These are phyloP conservation scores for Sporothrix humicola DNA, from an alignment of 2,329 filamentous ascomycete species.

Conservation along the genomic window DNA sequence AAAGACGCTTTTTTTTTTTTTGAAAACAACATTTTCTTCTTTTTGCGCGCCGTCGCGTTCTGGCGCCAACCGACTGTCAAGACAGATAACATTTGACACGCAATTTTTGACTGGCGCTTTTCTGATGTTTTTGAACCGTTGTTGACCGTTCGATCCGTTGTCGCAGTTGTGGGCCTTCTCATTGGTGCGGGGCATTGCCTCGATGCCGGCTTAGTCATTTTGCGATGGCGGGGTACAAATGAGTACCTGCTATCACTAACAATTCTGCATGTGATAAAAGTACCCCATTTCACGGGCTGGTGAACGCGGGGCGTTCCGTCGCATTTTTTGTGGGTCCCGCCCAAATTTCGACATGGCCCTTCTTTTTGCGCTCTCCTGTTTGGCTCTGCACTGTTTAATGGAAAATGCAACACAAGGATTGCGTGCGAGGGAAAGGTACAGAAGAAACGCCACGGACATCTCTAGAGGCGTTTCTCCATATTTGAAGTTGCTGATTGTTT, in stretches of 20 bases:
- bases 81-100: not conserved
- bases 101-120: not conserved
- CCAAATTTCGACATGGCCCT: not conserved
- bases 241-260: not conserved
- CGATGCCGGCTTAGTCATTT: slow-evolving; percentile 23
- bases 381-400: not conserved
- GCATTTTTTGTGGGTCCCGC: slow-evolving; percentile 28
- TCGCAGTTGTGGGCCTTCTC: slow-evolving; percentile 21
- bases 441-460: not conserved
- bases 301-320: slow-evolving; percentile 29
- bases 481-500: too few species aligned
- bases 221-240: slow-evolving; percentile 19
- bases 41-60: not conserved
- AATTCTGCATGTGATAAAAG: too few species aligned
- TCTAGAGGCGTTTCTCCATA: not conserved
- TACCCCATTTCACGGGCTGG: not conserved
- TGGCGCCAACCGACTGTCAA: not conserved
- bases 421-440: slow-evolving; percentile 12
- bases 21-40: not conserved
- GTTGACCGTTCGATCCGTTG: not conserved
- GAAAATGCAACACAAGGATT: slow-evolving; percentile 26
- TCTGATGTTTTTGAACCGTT: slow-evolving; percentile 6
- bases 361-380: not conserved
- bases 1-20: not conserved
- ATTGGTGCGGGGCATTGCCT: slow-evolving; percentile 28